These are phyloP conservation scores for Aspergillus carlsbadensis DNA, from an alignment of 495 filamentous ascomycete genomes.

Conservation along the genomic window DNA sequence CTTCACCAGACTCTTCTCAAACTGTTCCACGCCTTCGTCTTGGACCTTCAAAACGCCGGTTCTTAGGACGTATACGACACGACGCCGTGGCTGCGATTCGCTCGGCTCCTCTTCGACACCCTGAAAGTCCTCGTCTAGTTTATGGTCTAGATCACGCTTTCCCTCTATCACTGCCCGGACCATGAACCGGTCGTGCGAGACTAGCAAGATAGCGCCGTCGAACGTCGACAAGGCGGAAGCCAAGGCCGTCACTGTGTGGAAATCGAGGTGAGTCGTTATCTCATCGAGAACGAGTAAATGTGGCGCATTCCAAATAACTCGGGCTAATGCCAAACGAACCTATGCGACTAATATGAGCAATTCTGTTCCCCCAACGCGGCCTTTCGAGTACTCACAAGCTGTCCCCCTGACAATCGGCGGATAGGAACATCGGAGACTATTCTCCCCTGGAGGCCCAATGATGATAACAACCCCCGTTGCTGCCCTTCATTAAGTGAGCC, in stretches of 20 bases:
- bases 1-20: conserved; percentile 64
- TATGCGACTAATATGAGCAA: conserved; percentile 16
- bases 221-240: conserved; percentile 61
- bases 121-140: conserved; percentile 50
- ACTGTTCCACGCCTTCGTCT: conserved; percentile 58
- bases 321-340: conserved; percentile 72
- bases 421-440: conserved; percentile 70
- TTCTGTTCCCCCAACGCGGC: background rate
- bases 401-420: conserved; percentile 67
- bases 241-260: conserved; percentile 70
- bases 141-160: conserved; percentile 40
- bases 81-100: conserved; percentile 45
- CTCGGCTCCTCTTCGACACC: conserved; percentile 48
- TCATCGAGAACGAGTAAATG: conserved; percentile 80
- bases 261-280: conserved; percentile 82
- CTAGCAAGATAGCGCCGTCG: conserved; percentile 68
- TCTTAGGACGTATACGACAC: conserved; percentile 60
- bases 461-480: conserved; percentile 57
- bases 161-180: conserved; percentile 68
- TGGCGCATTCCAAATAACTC: conserved; percentile 63
- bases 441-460: conserved; percentile 64
- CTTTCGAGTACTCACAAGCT: conserved; percentile 46
- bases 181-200: conserved; percentile 79
- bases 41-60: conserved; percentile 56
- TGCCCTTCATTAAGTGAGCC: conserved; percentile 59